These are phyloP conservation scores for Pyrenochaeta sp. DNA, from an alignment of 2,329 filamentous ascomycete species.

Conservation along the genomic window DNA sequence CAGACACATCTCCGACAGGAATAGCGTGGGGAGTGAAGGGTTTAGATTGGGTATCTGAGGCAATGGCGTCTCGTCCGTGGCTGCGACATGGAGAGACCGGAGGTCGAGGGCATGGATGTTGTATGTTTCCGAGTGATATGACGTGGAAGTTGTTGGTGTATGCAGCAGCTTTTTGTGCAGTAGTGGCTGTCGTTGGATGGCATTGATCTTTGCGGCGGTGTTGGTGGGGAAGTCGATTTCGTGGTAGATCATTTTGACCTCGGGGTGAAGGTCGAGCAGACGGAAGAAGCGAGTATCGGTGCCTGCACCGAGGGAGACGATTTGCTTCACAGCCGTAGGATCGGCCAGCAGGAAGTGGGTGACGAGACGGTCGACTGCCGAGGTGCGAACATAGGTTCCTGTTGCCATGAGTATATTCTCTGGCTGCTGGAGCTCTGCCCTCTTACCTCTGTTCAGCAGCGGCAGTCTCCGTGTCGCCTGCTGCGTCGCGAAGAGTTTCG, in stretches of 20 bases:
- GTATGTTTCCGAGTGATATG: slow-evolving; percentile 60
- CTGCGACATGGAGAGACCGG: slow-evolving; percentile 61
- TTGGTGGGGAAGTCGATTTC: slow-evolving; percentile 89
- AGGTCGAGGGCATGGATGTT: slow-evolving; percentile 71
- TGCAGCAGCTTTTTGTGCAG: slow-evolving; percentile 37
- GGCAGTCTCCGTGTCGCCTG: slow-evolving; percentile 73
- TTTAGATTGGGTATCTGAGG: slow-evolving; percentile 55
- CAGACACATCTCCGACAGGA: slow-evolving; percentile 95
- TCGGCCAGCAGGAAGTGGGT: slow-evolving; percentile 69
- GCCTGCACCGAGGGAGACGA: slow-evolving; percentile 90
- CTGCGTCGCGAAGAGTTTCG: slow-evolving; percentile 69
- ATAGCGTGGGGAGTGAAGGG: slow-evolving; percentile 73
- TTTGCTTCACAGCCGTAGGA: slow-evolving; percentile 66
- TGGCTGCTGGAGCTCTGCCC: neutral
- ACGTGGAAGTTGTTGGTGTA: slow-evolving; percentile 37
- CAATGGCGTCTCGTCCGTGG: slow-evolving; percentile 23
- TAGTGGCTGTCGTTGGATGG: slow-evolving; percentile 44
- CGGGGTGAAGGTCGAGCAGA: slow-evolving; percentile 62
- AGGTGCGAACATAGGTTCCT: slow-evolving; percentile 94
- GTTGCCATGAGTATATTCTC: slow-evolving; percentile 6
- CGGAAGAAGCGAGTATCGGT: slow-evolving; percentile 91
- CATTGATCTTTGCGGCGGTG: slow-evolving; percentile 68
- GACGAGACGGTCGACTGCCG: slow-evolving; percentile 80
- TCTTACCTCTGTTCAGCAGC: slow-evolving; percentile 87
- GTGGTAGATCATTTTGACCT: slow-evolving; percentile 73